Conservation (phyloP, 2,329 filamentous ascomycete genomes). For the Plenodomus biglobosus region DNA sequence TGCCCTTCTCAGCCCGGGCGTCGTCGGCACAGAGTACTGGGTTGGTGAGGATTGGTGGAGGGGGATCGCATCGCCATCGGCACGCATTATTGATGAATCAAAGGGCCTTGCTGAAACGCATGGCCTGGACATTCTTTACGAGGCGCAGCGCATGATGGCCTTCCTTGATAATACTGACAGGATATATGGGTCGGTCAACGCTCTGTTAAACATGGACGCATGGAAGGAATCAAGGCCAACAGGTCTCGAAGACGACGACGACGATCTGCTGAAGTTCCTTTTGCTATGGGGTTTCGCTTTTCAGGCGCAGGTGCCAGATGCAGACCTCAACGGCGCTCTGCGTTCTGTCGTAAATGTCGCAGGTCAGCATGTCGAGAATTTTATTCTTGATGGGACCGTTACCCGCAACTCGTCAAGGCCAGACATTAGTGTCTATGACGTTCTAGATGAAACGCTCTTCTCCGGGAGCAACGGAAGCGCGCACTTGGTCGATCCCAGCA, state of each 20-base stretch:
- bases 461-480: conserved; percentile 24
- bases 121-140: conserved; percentile 52
- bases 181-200: conserved; percentile 60
- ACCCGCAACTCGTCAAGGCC: conserved; percentile 19
- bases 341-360: conserved; percentile 47
- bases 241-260: conserved; percentile 34
- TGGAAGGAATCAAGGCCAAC: conserved; percentile 26
- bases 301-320: conserved; percentile 45
- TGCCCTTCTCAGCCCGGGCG: conserved; percentile 54
- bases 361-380: conserved; percentile 26
- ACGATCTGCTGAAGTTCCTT: conserved; percentile 50
- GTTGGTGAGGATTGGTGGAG: conserved; percentile 64
- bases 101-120: conserved; percentile 31
- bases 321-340: conserved; percentile 48
- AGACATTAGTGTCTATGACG: conserved; percentile 54
- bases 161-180: conserved; percentile 61
- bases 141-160: conserved; percentile 63
- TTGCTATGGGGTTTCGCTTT: conserved; percentile 54
- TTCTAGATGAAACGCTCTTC: conserved; percentile 55
- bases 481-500: conserved; percentile 45
- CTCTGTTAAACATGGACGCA: conserved; percentile 50
- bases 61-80: conserved; percentile 54
- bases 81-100: conserved; percentile 53
- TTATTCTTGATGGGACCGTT: conserved; percentile 32
- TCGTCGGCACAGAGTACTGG: conserved; percentile 55